These are phyloP conservation scores for Colletotrichum lupini DNA, from an alignment of 2,329 filamentous ascomycete species.

Conservation along the genomic window DNA sequence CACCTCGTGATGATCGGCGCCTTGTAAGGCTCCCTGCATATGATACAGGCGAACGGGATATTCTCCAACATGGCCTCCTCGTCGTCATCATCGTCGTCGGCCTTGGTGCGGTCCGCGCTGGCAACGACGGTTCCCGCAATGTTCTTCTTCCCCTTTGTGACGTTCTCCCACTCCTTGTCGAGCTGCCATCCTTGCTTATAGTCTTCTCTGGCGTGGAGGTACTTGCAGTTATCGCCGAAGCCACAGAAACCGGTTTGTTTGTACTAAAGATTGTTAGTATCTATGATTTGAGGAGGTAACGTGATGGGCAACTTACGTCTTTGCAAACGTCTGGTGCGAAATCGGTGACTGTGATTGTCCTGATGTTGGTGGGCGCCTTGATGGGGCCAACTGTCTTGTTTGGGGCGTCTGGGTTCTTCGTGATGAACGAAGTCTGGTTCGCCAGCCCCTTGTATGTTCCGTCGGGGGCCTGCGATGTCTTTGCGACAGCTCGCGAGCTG, in stretches of 20 bases:
- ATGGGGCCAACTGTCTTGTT: conserved; percentile 81
- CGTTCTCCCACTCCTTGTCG: conserved; percentile 92
- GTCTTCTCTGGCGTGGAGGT: conserved; percentile 79
- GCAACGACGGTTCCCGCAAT: conserved; percentile 70
- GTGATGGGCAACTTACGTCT: conserved; percentile 56
- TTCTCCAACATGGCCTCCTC: conserved; percentile 81
- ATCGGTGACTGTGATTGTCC: conserved; percentile 90
- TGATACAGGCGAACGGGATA: conserved; percentile 90
- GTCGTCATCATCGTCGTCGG: conserved; percentile 55
- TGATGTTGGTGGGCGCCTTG: conserved; percentile 89
- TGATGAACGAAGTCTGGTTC: conserved; percentile 79
- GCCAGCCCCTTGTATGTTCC: conserved; percentile 83
- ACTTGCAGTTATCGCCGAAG: conserved; percentile 81
- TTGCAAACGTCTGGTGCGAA: conserved; percentile 96
- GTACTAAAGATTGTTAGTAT: conserved; percentile 32
- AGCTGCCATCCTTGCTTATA: conserved; percentile 96
- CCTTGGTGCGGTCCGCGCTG: conserved; percentile 62
- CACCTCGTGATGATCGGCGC: conserved; percentile 88
- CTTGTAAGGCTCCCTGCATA: conserved; percentile 83
- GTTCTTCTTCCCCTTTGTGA: conserved; percentile 77
- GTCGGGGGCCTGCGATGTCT: conserved; percentile 51
- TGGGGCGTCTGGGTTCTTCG: conserved; percentile 82
- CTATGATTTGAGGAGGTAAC: too few relatives aligned
- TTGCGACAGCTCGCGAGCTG: conserved; percentile 56
- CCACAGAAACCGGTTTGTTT: conserved; percentile 69